phyloP scores from a whole-genome alignment of 177 flowering plant genomes.

The Tripterygium wilfordii region DNA sequence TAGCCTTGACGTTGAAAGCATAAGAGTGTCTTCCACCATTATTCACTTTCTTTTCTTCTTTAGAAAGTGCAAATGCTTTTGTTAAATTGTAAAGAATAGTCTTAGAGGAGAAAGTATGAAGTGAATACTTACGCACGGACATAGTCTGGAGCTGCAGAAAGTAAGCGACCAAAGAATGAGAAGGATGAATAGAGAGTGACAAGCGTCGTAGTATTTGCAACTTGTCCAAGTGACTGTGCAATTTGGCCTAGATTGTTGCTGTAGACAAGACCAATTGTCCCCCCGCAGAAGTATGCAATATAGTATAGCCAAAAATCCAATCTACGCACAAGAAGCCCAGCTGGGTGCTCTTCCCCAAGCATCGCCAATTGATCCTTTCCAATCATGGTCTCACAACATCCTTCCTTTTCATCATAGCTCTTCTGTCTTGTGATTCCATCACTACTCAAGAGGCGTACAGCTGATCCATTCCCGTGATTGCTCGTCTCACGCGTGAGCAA shows the following conservation, averaged over 20 bases:
- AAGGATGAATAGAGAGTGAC: slow-evolving; percentile 78
- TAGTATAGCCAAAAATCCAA: slow-evolving; percentile 38
- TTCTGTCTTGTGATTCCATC: background rate
- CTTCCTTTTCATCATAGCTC: slow-evolving; percentile 2
- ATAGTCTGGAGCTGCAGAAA: slow-evolving; percentile 83
- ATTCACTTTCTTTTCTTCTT: no score
- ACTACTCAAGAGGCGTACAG: no score
- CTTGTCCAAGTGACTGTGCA: slow-evolving; percentile 53
- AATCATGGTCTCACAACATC: slow-evolving; percentile 7
- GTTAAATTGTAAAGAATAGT: no score
- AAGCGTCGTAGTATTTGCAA: slow-evolving; percentile 39
- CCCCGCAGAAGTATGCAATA: slow-evolving; percentile 35
- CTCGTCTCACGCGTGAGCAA: slow-evolving; percentile 1
- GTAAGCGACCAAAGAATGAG: slow-evolving; percentile 93
- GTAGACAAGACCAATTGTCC: slow-evolving; percentile 38
- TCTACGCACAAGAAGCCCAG: slow-evolving; percentile 11
- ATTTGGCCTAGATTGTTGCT: slow-evolving; percentile 42
- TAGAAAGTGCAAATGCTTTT: no score
- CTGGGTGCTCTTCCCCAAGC: slow-evolving; percentile 37
- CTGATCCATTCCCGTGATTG: background rate
- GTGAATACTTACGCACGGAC: slow-evolving; percentile 60
- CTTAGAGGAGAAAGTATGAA: background rate
- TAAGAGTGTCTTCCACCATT: no score
- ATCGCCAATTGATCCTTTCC: slow-evolving; percentile 9
- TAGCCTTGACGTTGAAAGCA: no score